Evolutionary conservation across 768 basidiomycete species (phyloP).

Genomic region (Cubamyces lactineus): DNA sequence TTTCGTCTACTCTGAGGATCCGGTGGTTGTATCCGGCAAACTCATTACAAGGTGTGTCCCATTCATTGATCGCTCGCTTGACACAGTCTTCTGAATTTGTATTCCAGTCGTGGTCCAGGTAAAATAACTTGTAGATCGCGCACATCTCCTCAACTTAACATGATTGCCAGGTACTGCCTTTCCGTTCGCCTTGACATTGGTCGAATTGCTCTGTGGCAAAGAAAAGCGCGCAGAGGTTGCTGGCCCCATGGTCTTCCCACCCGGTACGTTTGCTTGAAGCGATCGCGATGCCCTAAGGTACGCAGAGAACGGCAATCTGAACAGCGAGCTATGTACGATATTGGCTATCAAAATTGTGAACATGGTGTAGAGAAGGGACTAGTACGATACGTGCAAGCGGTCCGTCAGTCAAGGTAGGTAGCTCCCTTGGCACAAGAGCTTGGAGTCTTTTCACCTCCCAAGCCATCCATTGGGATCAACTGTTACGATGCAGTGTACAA

Average conservation of each 20-base stretch:
- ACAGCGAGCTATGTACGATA: too few species aligned
- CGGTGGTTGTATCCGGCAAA: constrained; percentile 72
- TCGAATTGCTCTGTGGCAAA: constrained; percentile 68
- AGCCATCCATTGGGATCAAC: too few species aligned
- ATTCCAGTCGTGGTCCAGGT: constrained; percentile 75
- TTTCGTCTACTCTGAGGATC: constrained; percentile 74
- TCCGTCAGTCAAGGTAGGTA: too few species aligned
- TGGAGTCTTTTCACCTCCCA: too few species aligned
- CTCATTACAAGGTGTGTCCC: constrained; percentile 74
- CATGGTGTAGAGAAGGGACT: too few species aligned
- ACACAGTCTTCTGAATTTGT: constrained; percentile 4
- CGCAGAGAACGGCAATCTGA: too few species aligned
- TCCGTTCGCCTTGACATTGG: constrained; percentile 76
- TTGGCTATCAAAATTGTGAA: too few species aligned
- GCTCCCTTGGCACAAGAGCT: too few species aligned
- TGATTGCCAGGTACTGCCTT: constrained; percentile 64
- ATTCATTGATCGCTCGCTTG: background rate
- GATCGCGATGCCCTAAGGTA: too few species aligned
- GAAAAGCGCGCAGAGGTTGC: constrained; percentile 63
- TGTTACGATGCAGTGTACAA: too few species aligned
- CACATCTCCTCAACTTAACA: background rate
- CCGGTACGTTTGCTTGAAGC: constrained; percentile 40
- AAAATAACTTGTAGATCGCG: constrained; percentile 23
- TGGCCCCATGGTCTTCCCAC: constrained; percentile 74
- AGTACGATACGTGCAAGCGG: too few species aligned